These are phyloP conservation scores for Amaranthus cruentus DNA, from an alignment of 148 eudicot species.

Conservation along the genomic window DNA sequence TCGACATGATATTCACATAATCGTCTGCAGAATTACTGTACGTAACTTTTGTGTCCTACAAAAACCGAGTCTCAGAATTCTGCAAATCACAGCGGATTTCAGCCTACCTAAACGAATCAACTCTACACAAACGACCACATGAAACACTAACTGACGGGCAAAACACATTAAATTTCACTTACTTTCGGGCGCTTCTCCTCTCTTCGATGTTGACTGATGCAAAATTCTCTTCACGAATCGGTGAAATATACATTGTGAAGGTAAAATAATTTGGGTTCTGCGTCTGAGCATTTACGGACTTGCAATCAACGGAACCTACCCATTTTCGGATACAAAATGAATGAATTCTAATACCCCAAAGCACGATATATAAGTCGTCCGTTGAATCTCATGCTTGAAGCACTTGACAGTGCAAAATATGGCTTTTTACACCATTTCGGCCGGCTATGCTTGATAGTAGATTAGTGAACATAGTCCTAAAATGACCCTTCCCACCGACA, in stretches of 20 bases:
- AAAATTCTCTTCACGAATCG: slow-evolving; percentile 10
- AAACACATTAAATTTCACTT: slow-evolving; percentile 7
- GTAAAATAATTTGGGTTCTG: background rate
- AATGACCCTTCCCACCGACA: slow-evolving; percentile 63
- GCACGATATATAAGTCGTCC: background rate
- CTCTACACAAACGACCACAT: background rate
- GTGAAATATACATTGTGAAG: slow-evolving; percentile 9
- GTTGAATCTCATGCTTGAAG: slow-evolving; percentile 52
- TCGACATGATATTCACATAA: slow-evolving; percentile 2
- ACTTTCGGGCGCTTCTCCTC: slow-evolving; percentile 10
- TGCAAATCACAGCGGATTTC: slow-evolving; percentile 17
- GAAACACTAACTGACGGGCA: slow-evolving; percentile 1
- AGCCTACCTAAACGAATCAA: background rate
- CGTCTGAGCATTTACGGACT: slow-evolving; percentile 4
- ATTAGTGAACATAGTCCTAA: slow-evolving; percentile 66
- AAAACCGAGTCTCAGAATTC: slow-evolving; percentile 1
- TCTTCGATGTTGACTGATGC: background rate
- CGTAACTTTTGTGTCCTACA: background rate
- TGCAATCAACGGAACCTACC: background rate
- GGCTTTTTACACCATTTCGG: slow-evolving; percentile 69
- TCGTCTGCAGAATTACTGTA: slow-evolving; percentile 5
- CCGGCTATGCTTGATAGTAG: slow-evolving; percentile 84
- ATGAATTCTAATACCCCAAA: slow-evolving; percentile 5
- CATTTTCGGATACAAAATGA: background rate
- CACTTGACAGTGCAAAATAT: slow-evolving; percentile 87